A percentile compares a stretch with the other conserved stretches of the same genome.
These are phyloP conservation scores for Carex scoparia DNA, from an alignment of 176 grass and related monocot species.

Conservation along the genomic window DNA sequence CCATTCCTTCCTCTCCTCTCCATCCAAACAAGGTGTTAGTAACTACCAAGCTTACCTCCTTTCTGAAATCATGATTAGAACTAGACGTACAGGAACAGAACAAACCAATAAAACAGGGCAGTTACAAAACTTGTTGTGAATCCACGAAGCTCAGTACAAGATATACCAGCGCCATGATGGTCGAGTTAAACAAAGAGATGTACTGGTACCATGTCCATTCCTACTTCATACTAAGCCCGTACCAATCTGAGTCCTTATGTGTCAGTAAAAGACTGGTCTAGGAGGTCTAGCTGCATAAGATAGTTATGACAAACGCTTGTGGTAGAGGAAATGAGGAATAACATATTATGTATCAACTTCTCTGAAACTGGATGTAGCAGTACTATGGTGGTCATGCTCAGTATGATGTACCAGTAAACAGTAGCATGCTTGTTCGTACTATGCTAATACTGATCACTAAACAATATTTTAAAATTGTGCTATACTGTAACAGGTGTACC, in stretches of 20 bases:
- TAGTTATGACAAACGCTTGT: not conserved
- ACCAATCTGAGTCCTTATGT: not conserved
- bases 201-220: not conserved
- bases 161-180: not conserved
- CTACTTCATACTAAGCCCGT: not conserved
- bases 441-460: not conserved
- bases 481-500: conserved; percentile 46
- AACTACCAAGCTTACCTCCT: not conserved
- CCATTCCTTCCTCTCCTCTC: no score
- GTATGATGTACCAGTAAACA: not conserved
- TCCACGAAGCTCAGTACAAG: not conserved
- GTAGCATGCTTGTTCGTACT: not conserved
- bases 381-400: not conserved
- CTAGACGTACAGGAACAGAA: not conserved
- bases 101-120: not conserved
- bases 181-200: not conserved
- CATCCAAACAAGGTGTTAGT: not conserved
- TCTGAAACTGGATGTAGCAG: not conserved
- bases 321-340: not conserved
- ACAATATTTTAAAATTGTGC: not conserved
- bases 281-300: not conserved
- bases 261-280: not conserved
- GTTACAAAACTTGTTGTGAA: not conserved
- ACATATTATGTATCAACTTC: not conserved
- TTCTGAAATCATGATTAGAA: not conserved